These are phyloP conservation scores for Trypanosoma melophagium DNA, from an alignment of 208 protist species.

Conservation along the genomic window DNA sequence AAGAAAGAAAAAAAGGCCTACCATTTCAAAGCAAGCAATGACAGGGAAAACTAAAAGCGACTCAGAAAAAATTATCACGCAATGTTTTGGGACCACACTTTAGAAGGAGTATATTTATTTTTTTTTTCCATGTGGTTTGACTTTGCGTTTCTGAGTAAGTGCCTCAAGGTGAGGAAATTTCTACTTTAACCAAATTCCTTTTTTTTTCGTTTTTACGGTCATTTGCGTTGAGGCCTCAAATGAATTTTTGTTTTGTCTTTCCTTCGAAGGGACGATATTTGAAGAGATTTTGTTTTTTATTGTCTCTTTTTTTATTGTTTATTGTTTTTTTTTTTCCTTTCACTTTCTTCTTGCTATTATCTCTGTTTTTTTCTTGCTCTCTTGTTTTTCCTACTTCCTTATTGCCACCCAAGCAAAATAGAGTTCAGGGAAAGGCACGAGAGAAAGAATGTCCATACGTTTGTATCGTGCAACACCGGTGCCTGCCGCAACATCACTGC, in stretches of 20 bases:
- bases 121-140: too few relatives aligned
- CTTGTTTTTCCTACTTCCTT: too few relatives aligned
- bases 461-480: slow-evolving; percentile 4
- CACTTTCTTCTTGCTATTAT: background rate
- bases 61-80: too few relatives aligned
- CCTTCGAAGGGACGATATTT: background rate
- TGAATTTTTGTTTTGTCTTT: background rate
- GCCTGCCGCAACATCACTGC: too few relatives aligned
- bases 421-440: slow-evolving; percentile 1
- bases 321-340: background rate
- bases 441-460: slow-evolving; percentile 13
- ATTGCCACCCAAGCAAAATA: background rate
- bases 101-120: too few relatives aligned
- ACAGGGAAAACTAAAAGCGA: too few relatives aligned
- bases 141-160: too few relatives aligned
- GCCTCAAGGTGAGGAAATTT: too few relatives aligned
- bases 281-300: background rate
- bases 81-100: too few relatives aligned
- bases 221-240: background rate
- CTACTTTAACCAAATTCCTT: too few relatives aligned
- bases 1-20: background rate
- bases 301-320: background rate
- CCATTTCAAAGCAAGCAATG: too few relatives aligned
- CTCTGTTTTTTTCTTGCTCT: background rate
- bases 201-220: too few relatives aligned